Conservation (phyloP, 2,329 filamentous ascomycete species). For the Tolypocladium endophyticum region DNA sequence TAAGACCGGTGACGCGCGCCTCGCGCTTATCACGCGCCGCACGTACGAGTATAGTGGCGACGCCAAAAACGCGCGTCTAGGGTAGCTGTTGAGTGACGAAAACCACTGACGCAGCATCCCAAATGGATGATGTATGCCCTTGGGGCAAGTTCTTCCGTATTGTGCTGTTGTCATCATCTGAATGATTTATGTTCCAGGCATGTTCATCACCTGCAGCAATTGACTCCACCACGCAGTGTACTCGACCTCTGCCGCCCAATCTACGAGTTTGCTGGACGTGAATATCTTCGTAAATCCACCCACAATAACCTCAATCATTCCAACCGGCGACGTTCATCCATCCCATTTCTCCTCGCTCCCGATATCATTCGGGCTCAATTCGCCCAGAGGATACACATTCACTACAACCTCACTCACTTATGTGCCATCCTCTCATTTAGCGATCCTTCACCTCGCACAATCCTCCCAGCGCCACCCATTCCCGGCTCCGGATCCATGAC, state of each 20-base stretch:
- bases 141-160: neutral
- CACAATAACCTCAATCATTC: too few species aligned
- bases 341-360: neutral
- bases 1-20: neutral
- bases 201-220: neutral
- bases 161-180: neutral
- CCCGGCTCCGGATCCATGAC: slow-evolving; percentile 47
- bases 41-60: neutral
- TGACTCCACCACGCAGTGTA: neutral
- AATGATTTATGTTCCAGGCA: too few species aligned
- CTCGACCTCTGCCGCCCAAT: neutral
- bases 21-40: neutral
- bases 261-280: neutral
- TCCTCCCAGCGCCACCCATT: neutral
- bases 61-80: neutral
- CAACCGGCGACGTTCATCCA: too few species aligned
- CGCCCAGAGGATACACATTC: neutral
- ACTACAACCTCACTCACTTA: neutral
- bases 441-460: neutral
- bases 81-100: neutral
- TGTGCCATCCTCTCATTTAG: neutral
- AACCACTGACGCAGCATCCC: too few species aligned
- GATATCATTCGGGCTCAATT: neutral
- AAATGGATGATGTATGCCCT: neutral
- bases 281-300: neutral